Conservation (phyloP, 2,329 filamentous ascomycete genomes). For the Xylariomycetidae sp. region DNA sequence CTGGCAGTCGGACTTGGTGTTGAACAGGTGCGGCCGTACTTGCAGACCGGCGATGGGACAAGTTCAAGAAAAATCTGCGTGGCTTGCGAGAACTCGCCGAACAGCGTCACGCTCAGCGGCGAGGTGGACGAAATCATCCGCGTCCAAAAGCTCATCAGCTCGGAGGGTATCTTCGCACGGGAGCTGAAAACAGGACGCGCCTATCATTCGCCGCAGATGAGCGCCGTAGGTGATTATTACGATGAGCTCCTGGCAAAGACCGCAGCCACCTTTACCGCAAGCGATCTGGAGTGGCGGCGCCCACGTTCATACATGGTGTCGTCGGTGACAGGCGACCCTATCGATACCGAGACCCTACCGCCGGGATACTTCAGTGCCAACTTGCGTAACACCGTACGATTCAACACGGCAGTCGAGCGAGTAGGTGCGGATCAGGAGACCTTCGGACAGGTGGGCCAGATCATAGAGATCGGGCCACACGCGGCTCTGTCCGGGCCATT, state of each 20-base stretch:
- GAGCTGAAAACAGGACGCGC: constrained; percentile 32
- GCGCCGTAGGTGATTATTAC: constrained; percentile 29
- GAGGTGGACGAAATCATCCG: constrained; percentile 23
- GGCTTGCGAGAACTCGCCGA: constrained; percentile 25
- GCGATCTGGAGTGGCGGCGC: no score
- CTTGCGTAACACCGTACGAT: constrained; percentile 32
- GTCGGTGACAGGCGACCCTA: constrained; percentile 21
- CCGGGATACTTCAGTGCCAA: constrained; percentile 27
- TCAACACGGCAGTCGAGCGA: constrained; percentile 26
- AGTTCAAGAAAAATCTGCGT: no score
- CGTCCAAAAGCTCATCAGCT: constrained; percentile 23
- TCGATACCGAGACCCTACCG: constrained; percentile 15
- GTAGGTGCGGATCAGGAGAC: constrained; percentile 10
- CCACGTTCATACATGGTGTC: constrained; percentile 26
- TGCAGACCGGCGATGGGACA: no score
- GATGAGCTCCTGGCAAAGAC: constrained; percentile 20
- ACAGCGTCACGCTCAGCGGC: constrained; percentile 25
- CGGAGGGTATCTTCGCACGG: no score
- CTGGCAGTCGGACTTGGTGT: background rate
- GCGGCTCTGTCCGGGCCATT: constrained; percentile 30
- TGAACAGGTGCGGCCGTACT: background rate
- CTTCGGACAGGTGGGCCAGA: constrained; percentile 13
- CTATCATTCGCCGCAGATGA: constrained; percentile 40
- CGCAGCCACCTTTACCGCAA: constrained; percentile 7
- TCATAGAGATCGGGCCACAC: constrained; percentile 33